phyloP scores from a whole-genome alignment of 2,329 filamentous ascomycete species.

The Paraconiothyrium brasiliense region DNA sequence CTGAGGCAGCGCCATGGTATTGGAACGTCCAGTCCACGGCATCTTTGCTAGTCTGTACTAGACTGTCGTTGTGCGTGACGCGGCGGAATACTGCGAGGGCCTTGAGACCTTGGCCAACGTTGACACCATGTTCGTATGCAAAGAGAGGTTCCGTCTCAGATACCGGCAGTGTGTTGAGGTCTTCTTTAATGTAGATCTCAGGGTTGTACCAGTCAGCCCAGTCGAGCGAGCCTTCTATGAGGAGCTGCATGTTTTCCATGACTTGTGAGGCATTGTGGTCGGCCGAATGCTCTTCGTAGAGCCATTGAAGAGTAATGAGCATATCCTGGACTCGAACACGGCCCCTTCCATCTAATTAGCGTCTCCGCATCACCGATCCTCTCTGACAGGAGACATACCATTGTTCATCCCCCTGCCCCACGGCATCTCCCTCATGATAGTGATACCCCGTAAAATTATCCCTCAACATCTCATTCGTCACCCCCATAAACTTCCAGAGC shows the following conservation, averaged over 20 bases:
- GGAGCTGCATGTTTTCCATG: constrained; percentile 55
- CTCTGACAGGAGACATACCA: background rate
- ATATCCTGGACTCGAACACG: constrained; percentile 49
- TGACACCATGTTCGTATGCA: constrained; percentile 33
- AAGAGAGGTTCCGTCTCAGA: constrained; percentile 31
- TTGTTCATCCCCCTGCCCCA: constrained; percentile 8
- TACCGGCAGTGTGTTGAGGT: constrained; percentile 34
- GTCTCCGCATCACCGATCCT: no score
- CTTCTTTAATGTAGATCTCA: constrained; percentile 32
- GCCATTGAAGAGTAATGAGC: constrained; percentile 59
- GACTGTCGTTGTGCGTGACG: constrained; percentile 55
- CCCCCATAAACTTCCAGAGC: constrained; percentile 60
- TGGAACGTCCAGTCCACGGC: constrained; percentile 56
- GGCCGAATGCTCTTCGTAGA: constrained; percentile 51
- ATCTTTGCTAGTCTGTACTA: constrained; percentile 50
- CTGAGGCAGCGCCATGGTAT: constrained; percentile 60
- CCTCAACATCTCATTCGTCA: constrained; percentile 65
- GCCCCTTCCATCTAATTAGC: background rate
- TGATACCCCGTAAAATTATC: constrained; percentile 59
- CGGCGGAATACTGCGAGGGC: constrained; percentile 55
- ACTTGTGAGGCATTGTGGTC: constrained; percentile 36
- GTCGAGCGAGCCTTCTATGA: constrained; percentile 48
- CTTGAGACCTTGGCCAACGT: constrained; percentile 52
- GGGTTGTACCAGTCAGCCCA: constrained; percentile 45
- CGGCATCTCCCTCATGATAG: constrained; percentile 9